These are phyloP conservation scores for Entomophthora muscae DNA, from an alignment of 371 early-diverging fungal genomes.

Conservation along the genomic window DNA sequence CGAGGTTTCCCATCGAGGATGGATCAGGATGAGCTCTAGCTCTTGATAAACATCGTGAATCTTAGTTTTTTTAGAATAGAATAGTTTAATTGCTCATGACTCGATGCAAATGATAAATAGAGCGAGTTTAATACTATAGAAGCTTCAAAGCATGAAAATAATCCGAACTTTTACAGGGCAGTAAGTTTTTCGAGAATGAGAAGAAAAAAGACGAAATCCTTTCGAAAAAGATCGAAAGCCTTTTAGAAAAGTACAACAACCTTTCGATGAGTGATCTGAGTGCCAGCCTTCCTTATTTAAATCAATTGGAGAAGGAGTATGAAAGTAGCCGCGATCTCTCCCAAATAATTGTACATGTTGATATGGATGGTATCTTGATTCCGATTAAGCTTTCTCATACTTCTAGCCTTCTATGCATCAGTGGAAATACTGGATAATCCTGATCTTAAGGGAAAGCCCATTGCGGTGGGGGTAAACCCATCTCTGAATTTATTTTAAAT, in stretches of 20 bases:
- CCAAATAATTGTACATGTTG: slow-evolving; percentile 37
- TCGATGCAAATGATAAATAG: too few relatives aligned
- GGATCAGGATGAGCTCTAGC: too few relatives aligned
- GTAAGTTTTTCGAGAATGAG: slow-evolving; percentile 35
- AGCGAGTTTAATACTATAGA: too few relatives aligned
- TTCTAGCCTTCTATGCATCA: slow-evolving; percentile 45
- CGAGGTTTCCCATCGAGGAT: too few relatives aligned
- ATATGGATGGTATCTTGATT: slow-evolving; percentile 33
- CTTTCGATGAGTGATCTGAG: slow-evolving; percentile 22
- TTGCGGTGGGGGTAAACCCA: slow-evolving; percentile 45
- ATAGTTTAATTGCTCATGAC: too few relatives aligned
- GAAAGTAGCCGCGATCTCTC: slow-evolving; percentile 25
- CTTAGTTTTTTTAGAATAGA: too few relatives aligned
- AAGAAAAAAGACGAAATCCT: slow-evolving; percentile 23
- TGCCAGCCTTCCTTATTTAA: slow-evolving; percentile 18
- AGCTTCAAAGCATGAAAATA: too few relatives aligned
- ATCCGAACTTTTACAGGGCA: too few relatives aligned
- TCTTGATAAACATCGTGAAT: too few relatives aligned
- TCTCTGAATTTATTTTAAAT: too few relatives aligned
- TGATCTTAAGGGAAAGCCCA: slow-evolving; percentile 28
- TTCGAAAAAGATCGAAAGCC: slow-evolving; percentile 22
- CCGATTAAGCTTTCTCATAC: not conserved
- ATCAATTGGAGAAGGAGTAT: slow-evolving; percentile 20
- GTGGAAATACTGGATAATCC: slow-evolving; percentile 50
- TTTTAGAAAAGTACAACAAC: slow-evolving; percentile 21